Evolutionary conservation across 2,329 filamentous ascomycete species (phyloP).

Genomic region (Aspergillus sp.): DNA sequence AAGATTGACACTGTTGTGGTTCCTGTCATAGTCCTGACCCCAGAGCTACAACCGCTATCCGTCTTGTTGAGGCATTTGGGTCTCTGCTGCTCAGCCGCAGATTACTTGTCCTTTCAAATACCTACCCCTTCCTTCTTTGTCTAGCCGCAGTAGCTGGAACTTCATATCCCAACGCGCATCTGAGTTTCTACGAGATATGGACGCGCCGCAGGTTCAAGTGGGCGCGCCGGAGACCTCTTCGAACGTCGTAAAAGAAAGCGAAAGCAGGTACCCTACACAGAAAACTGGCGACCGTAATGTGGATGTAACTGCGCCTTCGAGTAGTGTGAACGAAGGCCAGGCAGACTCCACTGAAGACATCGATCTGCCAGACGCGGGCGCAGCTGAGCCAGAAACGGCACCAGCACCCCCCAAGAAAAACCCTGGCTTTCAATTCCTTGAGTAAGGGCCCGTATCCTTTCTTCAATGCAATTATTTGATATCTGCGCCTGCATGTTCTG

Average conservation of each 20-base stretch:
- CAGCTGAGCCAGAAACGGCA: constrained; percentile 18
- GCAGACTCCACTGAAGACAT: constrained; percentile 23
- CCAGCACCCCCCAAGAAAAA: constrained; percentile 24
- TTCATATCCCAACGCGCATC: not conserved
- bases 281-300: constrained; percentile 24
- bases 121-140: not conserved
- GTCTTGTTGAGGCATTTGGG: not conserved
- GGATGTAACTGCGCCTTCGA: constrained; percentile 28
- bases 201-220: constrained; percentile 24
- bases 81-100: not conserved
- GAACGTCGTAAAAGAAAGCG: not conserved
- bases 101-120: not conserved
- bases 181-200: constrained; percentile 14
- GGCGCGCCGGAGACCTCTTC: constrained; percentile 13
- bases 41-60: not conserved
- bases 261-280: constrained; percentile 4
- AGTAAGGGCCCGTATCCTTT: constrained; percentile 26
- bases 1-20: not conserved
- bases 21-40: not conserved
- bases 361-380: constrained; percentile 24
- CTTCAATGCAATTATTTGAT: not conserved
- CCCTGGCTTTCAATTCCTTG: constrained; percentile 29
- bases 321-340: constrained; percentile 19
- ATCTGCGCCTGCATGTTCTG: too few relatives aligned
- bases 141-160: not conserved